Base-by-base conservation (phyloP, 1,284 basidiomycete species). In the Porphyrellus sp. region DNA sequence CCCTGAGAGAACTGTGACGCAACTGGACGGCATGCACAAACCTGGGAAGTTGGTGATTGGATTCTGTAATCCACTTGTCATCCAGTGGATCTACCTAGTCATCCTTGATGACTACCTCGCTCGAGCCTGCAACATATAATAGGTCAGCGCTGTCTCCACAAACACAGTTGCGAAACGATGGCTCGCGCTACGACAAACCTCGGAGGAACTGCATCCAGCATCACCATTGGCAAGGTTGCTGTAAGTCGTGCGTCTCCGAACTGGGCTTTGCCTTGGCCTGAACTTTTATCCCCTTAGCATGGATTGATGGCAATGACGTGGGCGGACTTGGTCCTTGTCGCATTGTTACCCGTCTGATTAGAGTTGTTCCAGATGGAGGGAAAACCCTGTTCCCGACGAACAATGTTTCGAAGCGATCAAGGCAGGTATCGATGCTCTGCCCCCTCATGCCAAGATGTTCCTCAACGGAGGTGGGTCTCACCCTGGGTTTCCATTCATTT, bases 341-440 rank as follows among this genome's bases (percentile, higher is more conserved):
- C 6, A 11, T 12, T 2, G 1, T 8, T 18, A n/a, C n/a, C n/a
- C n/a, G n/a, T n/a, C n/a, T n/a, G n/a, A n/a, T n/a, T n/a, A n/a
- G n/a, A n/a, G n/a, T n/a, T n/a, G n/a, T 20, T 46, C 7, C 37
- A 64, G 62, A 40, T 67, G 63, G 63, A 68, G 52, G 38, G 47
- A 50, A 37, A 53, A 61, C 7, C 54, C 61, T 0, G 31, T 55
- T 7, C 65, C 79, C 1, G 80, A 86, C 43, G 77, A 81, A 45
- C 70, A 78, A 16, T 77, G 77, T 8, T 86, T 88, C 54, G 77
- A 76, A 30, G 73, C 82, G 1, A 84, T 89, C 72, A 84, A 81
- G 62, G 81, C 83, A 2, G 79, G 80, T 13, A 73, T 88, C 38
- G 77, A 82, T 18, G 76, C 79, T 0, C 67, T 77, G 8, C 78